A percentile compares a stretch with the other conserved stretches of the same genome.
These are phyloP conservation scores for Kalmanozyma brasiliensis DNA, from an alignment of 1,284 basidiomycete genomes.

Conservation along the genomic window DNA sequence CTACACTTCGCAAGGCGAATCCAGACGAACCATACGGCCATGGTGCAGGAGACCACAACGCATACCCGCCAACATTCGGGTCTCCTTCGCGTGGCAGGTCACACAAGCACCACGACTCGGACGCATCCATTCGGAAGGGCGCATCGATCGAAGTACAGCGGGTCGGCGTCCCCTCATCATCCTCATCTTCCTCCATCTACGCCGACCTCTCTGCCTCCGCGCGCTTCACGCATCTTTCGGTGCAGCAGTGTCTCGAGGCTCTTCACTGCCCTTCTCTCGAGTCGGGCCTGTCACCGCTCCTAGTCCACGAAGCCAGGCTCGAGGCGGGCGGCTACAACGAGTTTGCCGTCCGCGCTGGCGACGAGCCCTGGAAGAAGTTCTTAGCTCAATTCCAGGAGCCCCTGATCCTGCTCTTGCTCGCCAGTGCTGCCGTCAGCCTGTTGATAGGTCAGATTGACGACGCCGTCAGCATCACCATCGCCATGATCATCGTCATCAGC, in stretches of 20 bases:
- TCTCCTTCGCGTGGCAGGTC: constrained; percentile 20
- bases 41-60: background rate
- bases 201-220: constrained; percentile 34
- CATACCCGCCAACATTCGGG: constrained; percentile 22
- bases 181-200: constrained; percentile 5
- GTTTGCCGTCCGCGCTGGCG: constrained; percentile 85
- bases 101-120: constrained; percentile 31
- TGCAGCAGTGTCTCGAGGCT: constrained; percentile 37
- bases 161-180: constrained; percentile 3
- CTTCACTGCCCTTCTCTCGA: constrained; percentile 51
- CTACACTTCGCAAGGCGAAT: constrained; percentile 46
- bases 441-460: constrained; percentile 94
- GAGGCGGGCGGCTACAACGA: constrained; percentile 74
- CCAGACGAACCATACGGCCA: constrained; percentile 34
- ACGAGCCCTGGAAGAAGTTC: constrained; percentile 85
- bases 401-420: constrained; percentile 86
- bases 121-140: constrained; percentile 8
- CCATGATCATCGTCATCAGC: constrained; percentile 90
- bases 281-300: constrained; percentile 34
- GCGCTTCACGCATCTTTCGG: constrained; percentile 45
- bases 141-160: constrained; percentile 19
- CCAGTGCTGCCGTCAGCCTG: constrained; percentile 85
- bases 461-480: constrained; percentile 91
- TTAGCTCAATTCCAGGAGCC: constrained; percentile 93
- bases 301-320: constrained; percentile 39